phyloP scores from a whole-genome alignment of 2,329 filamentous ascomycete species.

The Alternaria panax region DNA sequence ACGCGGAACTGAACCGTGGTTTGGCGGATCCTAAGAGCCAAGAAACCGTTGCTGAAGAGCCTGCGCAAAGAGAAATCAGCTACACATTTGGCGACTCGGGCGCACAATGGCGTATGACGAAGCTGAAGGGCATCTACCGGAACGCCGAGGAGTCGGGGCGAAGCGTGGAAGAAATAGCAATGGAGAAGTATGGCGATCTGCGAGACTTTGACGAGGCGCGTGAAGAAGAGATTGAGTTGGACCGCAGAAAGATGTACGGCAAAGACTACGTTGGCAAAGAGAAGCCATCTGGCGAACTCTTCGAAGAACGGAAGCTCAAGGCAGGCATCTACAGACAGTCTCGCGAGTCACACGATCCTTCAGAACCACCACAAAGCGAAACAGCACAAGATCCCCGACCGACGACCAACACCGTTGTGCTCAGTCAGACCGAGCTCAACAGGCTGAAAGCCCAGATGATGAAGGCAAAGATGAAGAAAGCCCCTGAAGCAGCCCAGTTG shows the following conservation, averaged over 20 bases:
- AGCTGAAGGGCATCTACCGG: constrained; percentile 83
- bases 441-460: constrained; percentile 92
- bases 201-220: constrained; percentile 89
- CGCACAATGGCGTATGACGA: constrained; percentile 96
- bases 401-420: constrained; percentile 56
- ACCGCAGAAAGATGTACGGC: constrained; percentile 82
- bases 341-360: constrained; percentile 33
- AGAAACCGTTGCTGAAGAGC: constrained; percentile 50
- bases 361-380: constrained; percentile 60
- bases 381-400: constrained; percentile 64
- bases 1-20: constrained; percentile 80
- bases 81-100: constrained; percentile 91
- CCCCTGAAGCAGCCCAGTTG: constrained; percentile 76
- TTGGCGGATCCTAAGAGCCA: constrained; percentile 62
- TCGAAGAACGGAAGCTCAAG: constrained; percentile 74
- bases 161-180: constrained; percentile 80
- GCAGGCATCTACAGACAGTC: constrained; percentile 57
- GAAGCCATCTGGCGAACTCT: constrained; percentile 87
- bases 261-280: constrained; percentile 83
- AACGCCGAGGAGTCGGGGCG: constrained; percentile 76
- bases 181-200: constrained; percentile 81
- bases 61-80: constrained; percentile 68
- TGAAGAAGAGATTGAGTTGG: constrained; percentile 91
- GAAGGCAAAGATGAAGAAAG: constrained; percentile 87
- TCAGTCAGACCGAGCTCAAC: constrained; percentile 85